These are phyloP conservation scores for Tricholoma furcatifolium DNA, from an alignment of 768 basidiomycete species.

Conservation along the genomic window DNA sequence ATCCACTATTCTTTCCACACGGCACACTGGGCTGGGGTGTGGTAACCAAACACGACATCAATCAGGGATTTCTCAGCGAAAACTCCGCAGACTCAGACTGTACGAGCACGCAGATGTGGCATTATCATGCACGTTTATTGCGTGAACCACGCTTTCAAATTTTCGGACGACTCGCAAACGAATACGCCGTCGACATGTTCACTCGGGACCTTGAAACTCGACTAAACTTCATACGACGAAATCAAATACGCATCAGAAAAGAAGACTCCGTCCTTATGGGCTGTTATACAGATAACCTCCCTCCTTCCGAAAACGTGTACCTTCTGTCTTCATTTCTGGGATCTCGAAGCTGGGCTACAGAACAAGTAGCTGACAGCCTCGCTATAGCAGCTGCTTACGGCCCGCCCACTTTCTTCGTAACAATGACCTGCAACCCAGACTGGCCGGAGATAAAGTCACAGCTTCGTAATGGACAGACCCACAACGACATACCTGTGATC, in stretches of 20 bases:
- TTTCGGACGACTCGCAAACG: background rate
- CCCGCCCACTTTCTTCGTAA: constrained; percentile 32
- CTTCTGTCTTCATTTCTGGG: constrained; percentile 29
- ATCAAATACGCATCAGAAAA: background rate
- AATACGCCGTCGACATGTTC: background rate
- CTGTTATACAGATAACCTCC: background rate
- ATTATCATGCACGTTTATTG: background rate
- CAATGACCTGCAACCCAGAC: constrained; percentile 38
- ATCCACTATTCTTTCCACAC: background rate
- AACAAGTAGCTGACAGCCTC: constrained; percentile 37
- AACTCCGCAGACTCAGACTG: background rate
- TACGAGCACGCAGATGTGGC: background rate
- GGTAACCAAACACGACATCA: background rate
- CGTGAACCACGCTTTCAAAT: background rate
- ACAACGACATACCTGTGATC: constrained; percentile 31
- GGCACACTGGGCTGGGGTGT: background rate
- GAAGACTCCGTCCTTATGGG: background rate
- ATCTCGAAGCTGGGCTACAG: constrained; percentile 31
- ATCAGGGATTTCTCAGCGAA: too few relatives aligned
- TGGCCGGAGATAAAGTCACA: constrained; percentile 36
- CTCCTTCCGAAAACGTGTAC: background rate
- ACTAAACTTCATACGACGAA: background rate
- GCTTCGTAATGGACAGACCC: constrained; percentile 31
- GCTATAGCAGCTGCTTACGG: constrained; percentile 21
- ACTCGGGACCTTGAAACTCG: background rate